Evolutionary conservation across 768 basidiomycete species (phyloP), one percentile per base, ranked within the genome.

Genomic region (Kwoniella shandongensis): DNA sequence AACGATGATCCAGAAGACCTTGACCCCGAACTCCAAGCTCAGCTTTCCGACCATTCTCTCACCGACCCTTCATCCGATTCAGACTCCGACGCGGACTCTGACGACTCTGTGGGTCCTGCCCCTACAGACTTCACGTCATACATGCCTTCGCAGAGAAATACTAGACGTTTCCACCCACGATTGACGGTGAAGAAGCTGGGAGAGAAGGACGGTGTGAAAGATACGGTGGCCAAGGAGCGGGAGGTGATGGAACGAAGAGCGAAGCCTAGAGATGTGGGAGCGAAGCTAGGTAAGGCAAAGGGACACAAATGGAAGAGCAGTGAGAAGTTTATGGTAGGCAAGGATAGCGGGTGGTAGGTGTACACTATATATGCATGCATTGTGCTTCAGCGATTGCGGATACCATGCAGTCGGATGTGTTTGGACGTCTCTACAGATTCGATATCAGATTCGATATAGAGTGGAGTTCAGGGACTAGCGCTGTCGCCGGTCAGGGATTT

Each of bases 261-360:
- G 51, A 63, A 67, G 36, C 41, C 59, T 11, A 51, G 57, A 25
- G 65, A 63, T 32, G 57, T 41, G 12, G 41, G 54, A 13, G 57
- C 50, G 18, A 63, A 63, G 22, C 65, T 62, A 4, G 75, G 75
- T 4, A 73, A 73, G 35, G 59, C 51, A 22, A 74, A 76, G 59
- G 75, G 75, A 6, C 66, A 72, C 36, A 76, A 76, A 45, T 76
- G 75, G 75, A 76, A 76, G 64, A 53, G 42, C 4, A 73, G 65
- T 38, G 62, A 59, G 15, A 62, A 63, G 26, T 64, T 61, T 35
- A n/a, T 65, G 42, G 72, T 75, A 3, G 72, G 66, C 15, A 69
- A 72, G 58, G 57, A 44, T 29, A 51, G 44, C 46, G 66, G 70
- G 25, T 64, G 63, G 63, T 65, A 50, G 38, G 8, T 46, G 13